Conservation (phyloP, 2,329 filamentous ascomycete species). For the Fusarium siculi region DNA sequence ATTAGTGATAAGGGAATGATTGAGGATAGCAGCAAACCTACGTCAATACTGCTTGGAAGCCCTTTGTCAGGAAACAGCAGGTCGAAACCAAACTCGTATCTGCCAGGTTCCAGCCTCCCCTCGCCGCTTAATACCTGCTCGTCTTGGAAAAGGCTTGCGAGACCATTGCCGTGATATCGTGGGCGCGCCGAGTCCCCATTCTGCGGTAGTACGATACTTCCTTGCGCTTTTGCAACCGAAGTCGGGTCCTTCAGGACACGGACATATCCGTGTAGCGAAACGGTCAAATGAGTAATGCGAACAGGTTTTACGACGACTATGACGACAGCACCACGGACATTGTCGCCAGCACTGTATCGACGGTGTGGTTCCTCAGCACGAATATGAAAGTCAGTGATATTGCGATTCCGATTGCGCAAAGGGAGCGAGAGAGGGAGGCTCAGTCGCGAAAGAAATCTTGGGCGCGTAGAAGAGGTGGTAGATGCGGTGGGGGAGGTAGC, state of each 20-base stretch:
- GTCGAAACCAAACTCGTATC: conserved; percentile 84
- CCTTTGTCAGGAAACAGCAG: conserved; percentile 74
- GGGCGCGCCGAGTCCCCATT: conserved; percentile 52
- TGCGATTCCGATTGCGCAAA: conserved; percentile 66
- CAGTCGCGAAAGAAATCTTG: conserved; percentile 63
- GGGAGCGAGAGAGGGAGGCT: conserved; percentile 61
- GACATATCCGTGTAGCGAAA: conserved; percentile 81
- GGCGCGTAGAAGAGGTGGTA: conserved; percentile 42
- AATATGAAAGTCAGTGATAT: conserved; percentile 82
- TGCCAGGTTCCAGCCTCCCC: conserved; percentile 76
- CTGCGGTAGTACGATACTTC: conserved; percentile 55
- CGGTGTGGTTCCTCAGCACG: conserved; percentile 80
- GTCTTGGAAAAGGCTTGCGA: conserved; percentile 84
- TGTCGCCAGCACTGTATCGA: conserved; percentile 79
- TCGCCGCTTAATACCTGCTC: conserved; percentile 84
- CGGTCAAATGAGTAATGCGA: conserved; percentile 82
- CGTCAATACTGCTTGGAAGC: conserved; percentile 93
- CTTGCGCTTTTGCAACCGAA: conserved; percentile 63
- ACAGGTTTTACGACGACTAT: conserved; percentile 79
- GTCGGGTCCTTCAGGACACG: conserved; percentile 79
- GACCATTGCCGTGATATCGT: conserved; percentile 78
- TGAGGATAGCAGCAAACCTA: conserved; percentile 59
- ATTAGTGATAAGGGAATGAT: conserved; percentile 15
- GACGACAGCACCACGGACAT: conserved; percentile 77
- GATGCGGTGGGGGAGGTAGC: conserved; percentile 40